Conservation (phyloP, 495 filamentous ascomycete species). For the Annulohypoxylon nitens region DNA sequence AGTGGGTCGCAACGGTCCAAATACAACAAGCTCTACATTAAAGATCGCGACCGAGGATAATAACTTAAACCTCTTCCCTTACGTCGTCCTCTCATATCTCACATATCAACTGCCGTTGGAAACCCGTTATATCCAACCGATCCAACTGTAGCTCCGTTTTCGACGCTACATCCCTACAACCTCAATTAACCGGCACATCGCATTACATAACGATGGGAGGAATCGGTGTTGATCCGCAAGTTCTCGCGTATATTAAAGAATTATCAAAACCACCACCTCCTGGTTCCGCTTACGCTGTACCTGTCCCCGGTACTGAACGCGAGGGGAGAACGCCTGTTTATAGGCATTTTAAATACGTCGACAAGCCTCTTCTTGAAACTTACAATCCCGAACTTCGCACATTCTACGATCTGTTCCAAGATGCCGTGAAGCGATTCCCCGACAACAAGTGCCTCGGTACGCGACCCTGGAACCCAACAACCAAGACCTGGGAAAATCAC, state of each 20-base stretch:
- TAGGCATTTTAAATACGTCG: constrained; percentile 81
- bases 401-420: constrained; percentile 85
- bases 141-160: not conserved
- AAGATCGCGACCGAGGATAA: constrained; percentile 30
- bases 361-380: constrained; percentile 77
- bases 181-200: not conserved
- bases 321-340: constrained; percentile 82
- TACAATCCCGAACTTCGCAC: constrained; percentile 80
- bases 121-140: constrained; percentile 2
- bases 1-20: constrained; percentile 33
- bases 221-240: constrained; percentile 48
- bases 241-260: constrained; percentile 56
- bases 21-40: constrained; percentile 12
- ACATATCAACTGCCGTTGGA: not conserved
- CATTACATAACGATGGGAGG: constrained; percentile 31
- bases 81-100: not conserved
- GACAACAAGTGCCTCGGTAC: constrained; percentile 81
- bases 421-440: constrained; percentile 66
- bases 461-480: constrained; percentile 80
- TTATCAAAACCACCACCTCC: constrained; percentile 68
- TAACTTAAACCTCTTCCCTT: constrained; percentile 4
- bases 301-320: constrained; percentile 78
- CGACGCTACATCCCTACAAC: not conserved
- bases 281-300: constrained; percentile 72
- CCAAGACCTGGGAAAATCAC: constrained; percentile 77